A percentile compares a stretch with the other conserved stretches of the same genome.
Evolutionary conservation across 768 basidiomycete genomes (phyloP).

Genomic region (Tulasnella sp.): DNA sequence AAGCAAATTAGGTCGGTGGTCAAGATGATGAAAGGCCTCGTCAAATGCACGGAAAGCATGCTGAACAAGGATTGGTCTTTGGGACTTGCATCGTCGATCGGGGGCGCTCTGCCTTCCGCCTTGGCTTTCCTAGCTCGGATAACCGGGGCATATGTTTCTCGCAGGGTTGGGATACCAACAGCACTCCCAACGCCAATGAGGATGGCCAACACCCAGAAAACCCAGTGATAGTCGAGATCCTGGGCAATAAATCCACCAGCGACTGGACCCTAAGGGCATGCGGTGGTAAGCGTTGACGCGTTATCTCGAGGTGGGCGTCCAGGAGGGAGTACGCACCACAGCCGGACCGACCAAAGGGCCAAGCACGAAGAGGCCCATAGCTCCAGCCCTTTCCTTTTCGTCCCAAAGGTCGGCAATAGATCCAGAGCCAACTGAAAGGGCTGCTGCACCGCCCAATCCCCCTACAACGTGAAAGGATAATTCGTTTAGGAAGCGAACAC

Average conservation of each 20-base stretch:
- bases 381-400: constrained; percentile 26
- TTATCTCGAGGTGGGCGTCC: neutral
- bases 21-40: constrained; percentile 58
- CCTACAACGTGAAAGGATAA: constrained; percentile 11
- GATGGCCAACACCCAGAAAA: constrained; percentile 30
- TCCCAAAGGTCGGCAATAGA: constrained; percentile 29
- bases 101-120: constrained; percentile 46
- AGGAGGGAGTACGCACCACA: constrained; percentile 14
- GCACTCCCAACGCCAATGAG: constrained; percentile 26
- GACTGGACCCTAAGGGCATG: neutral
- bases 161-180: constrained; percentile 49
- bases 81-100: constrained; percentile 28
- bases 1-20: constrained; percentile 64
- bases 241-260: constrained; percentile 29
- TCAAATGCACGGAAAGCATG: constrained; percentile 56
- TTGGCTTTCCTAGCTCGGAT: constrained; percentile 48
- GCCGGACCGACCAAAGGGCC: constrained; percentile 31
- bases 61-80: constrained; percentile 53
- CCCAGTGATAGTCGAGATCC: constrained; percentile 27
- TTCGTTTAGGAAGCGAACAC: neutral
- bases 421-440: constrained; percentile 30
- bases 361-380: constrained; percentile 30
- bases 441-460: constrained; percentile 30
- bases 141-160: constrained; percentile 72
- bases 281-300: no score